Percentiles rank a stretch among this genome's conserved stretches.
Conservation (phyloP, 805 yeast genomes). For the Spathaspora passalidarum region DNA sequence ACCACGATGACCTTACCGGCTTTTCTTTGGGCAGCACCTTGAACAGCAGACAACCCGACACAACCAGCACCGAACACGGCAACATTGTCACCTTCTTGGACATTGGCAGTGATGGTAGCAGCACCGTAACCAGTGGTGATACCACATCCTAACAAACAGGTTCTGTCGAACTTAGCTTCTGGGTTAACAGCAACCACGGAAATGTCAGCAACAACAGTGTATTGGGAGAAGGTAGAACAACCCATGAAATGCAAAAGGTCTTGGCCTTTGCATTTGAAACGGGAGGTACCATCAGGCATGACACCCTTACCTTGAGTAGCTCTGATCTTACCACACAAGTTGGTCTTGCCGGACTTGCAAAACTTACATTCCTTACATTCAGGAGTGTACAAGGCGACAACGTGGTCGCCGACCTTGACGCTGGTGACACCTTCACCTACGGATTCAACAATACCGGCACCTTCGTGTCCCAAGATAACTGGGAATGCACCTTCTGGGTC, state of each 20-base stretch:
- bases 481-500: constrained; percentile 99
- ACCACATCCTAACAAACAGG: constrained; percentile 96
- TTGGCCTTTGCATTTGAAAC: constrained; percentile 87
- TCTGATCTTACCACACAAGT: constrained; percentile 92
- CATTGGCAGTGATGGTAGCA: constrained; percentile 89
- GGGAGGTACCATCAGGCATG: constrained; percentile 96
- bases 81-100: constrained; percentile 86
- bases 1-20: constrained; percentile 82
- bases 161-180: constrained; percentile 77
- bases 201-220: constrained; percentile 97
- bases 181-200: constrained; percentile 91
- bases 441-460: constrained; percentile 95
- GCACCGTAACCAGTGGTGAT: constrained; percentile 99
- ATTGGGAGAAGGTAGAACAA: constrained; percentile 93
- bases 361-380: constrained; percentile 95
- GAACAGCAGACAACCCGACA: constrained; percentile 93
- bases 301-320: constrained; percentile 98
- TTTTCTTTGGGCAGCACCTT: constrained; percentile 84
- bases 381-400: constrained; percentile 91
- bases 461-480: constrained; percentile 92
- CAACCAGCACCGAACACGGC: constrained; percentile 98
- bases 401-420: constrained; percentile 92
- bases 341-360: constrained; percentile 93
- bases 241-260: constrained; percentile 94
- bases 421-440: constrained; percentile 91